Evolutionary conservation across 352 stramenopile species (phyloP).

Genomic region (Phytophthora citricola): DNA sequence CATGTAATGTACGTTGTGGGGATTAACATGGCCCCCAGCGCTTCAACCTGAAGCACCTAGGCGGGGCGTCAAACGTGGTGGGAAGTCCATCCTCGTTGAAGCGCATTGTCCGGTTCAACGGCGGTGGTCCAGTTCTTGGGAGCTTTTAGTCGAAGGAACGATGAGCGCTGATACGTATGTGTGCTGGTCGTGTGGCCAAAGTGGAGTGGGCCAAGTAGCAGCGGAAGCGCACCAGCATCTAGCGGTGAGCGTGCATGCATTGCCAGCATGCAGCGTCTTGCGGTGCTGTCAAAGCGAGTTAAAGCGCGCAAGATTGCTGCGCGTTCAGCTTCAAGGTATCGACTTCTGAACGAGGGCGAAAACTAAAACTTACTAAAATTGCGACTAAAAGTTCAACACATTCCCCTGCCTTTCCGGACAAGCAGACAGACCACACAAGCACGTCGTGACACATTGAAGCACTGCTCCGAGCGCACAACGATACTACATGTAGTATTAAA

Average conservation of each 20-base stretch:
- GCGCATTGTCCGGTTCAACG: conserved; percentile 20
- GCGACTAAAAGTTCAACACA: conserved; percentile 20
- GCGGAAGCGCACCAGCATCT: neutral
- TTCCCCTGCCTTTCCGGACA: no score
- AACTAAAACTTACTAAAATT: conserved; percentile 17
- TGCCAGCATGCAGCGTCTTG: neutral
- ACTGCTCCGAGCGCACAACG: conserved; percentile 1
- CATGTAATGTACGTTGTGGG: conserved; percentile 8
- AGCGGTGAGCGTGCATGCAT: no score
- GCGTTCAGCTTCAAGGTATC: neutral
- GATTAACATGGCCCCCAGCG: conserved; percentile 20
- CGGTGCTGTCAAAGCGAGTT: neutral
- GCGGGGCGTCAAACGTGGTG: conserved; percentile 24
- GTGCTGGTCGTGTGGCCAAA: no score
- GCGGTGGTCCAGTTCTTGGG: neutral
- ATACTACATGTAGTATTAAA: neutral
- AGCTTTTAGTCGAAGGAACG: neutral
- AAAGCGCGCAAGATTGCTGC: no score
- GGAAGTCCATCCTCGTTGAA: conserved; percentile 42
- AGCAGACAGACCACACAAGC: neutral
- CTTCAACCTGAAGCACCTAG: conserved; percentile 17
- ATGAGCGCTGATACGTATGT: neutral
- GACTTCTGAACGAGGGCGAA: neutral
- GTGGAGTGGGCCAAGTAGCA: neutral
- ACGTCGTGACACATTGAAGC: conserved; percentile 31